A percentile compares a stretch with the other conserved stretches of the same genome.
These are phyloP conservation scores for Triticum timopheevii DNA, from an alignment of 176 grass and related monocot genomes.

Conservation along the genomic window DNA sequence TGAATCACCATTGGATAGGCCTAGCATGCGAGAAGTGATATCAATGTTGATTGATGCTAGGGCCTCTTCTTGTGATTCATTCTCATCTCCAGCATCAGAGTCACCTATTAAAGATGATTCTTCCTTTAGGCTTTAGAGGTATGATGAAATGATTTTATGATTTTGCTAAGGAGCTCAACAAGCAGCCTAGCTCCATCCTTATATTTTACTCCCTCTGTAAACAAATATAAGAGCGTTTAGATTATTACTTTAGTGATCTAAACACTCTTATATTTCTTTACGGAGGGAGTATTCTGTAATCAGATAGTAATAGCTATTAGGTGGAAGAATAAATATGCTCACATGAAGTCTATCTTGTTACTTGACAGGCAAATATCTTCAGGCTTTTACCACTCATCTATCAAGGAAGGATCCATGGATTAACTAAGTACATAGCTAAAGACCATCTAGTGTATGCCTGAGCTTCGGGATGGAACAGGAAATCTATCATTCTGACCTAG, in stretches of 20 bases:
- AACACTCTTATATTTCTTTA: too few species aligned
- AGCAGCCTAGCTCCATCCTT: neutral
- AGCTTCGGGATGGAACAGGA: neutral
- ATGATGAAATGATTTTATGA: slow-evolving; percentile 3
- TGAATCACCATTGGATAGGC: slow-evolving; percentile 80
- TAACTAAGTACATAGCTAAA: slow-evolving; percentile 11
- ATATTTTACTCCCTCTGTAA: neutral
- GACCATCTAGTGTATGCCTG: slow-evolving; percentile 1
- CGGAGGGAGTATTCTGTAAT: neutral
- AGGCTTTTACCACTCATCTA: neutral
- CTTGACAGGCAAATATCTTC: slow-evolving; percentile 20
- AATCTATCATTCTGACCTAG: neutral
- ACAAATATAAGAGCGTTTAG: too few species aligned
- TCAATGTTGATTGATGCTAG: slow-evolving; percentile 86
- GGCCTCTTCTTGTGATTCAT: slow-evolving; percentile 50
- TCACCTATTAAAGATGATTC: slow-evolving; percentile 28
- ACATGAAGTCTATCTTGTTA: neutral
- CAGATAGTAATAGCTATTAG: neutral
- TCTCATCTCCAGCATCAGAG: slow-evolving; percentile 62
- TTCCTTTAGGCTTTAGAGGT: slow-evolving; percentile 37
- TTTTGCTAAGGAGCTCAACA: neutral
- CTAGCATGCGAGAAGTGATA: slow-evolving; percentile 94
- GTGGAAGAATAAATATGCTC: neutral
- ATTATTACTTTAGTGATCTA: too few species aligned
- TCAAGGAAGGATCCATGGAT: neutral